Evolutionary conservation across 2,329 filamentous ascomycete species (phyloP), one percentile per base, ranked within the genome.

Genomic region (Penicillium crustosum): DNA sequence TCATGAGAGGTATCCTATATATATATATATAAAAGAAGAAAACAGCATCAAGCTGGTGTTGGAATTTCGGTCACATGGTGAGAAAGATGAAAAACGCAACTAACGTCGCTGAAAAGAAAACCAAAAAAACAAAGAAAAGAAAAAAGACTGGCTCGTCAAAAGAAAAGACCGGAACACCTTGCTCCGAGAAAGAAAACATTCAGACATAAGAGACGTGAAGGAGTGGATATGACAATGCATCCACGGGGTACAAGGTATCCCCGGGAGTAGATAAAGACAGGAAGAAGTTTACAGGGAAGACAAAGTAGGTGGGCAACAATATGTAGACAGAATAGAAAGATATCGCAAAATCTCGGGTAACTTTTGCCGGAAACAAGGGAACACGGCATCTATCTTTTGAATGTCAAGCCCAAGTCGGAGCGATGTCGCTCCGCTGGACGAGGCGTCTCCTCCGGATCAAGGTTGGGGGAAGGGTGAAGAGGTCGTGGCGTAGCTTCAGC

Each of bases 401-500:
- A 53, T 44, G n/a, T 15, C 31, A 53, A 53, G 19, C 58, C 49
- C 38, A 58, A 47, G 51, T 54, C 57, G 13, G 55, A 54, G 57
- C 65, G 69, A 63, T 62, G 59, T 47, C 68, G 64, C 35, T 65
- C 68, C 6, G 60, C 45, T 19, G 64, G 63, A 39, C 68, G 65
- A 54, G 70, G 71, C 1, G 70, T 71, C 43, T 62, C 47, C 33
- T 70, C 71, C 2, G 63, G 41, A 42, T 71, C 69, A 17, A 65
- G 55, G 31, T 55, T 60, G 2, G 69, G 66, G 2, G 68, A 69
- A 31, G 69, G 70, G 55, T 73, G 69, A 29, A 67, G 49, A 42
- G 72, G 71, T 25, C 71, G 70, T 33, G 72, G 72, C 5, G 72
- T 74, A 15, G 70, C 68, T 49, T 74, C 71, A 7, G 71, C 62